Conservation (phyloP, 208 protist species). For the Herpetomonas samuelpessoai region DNA sequence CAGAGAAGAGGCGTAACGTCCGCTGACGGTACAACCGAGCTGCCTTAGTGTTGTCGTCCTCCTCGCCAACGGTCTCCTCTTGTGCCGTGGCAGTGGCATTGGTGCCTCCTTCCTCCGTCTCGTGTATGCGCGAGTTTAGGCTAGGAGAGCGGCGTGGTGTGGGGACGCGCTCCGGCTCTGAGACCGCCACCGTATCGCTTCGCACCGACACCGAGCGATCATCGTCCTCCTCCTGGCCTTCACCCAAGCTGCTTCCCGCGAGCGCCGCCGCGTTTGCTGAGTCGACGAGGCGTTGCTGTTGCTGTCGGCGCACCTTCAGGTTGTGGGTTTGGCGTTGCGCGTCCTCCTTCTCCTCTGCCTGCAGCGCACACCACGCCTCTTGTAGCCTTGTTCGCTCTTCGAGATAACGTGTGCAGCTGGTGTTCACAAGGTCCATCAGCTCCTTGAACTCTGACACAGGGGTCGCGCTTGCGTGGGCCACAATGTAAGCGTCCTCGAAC, state of each 20-base stretch:
- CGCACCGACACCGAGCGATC: background rate
- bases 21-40: background rate
- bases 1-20: background rate
- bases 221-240: background rate
- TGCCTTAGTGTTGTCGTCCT: background rate
- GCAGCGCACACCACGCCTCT: constrained; percentile 6
- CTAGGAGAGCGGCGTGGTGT: too few species aligned
- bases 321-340: background rate
- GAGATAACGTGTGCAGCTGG: constrained; percentile 52
- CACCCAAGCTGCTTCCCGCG: too few species aligned
- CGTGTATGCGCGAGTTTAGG: too few species aligned
- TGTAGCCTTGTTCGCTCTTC: constrained; percentile 9
- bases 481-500: constrained; percentile 49
- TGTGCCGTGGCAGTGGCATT: background rate
- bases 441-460: constrained; percentile 30
- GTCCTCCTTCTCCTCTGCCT: constrained; percentile 4
- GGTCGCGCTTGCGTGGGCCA: constrained; percentile 1
- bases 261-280: background rate
- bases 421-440: constrained; percentile 34
- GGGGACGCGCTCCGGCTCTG: background rate
- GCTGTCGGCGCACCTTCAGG: background rate
- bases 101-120: background rate
- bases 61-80: background rate
- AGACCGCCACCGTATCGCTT: background rate
- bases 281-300: background rate